phyloP scores from a whole-genome alignment of 768 basidiomycete genomes.

The Phylloporus sp. region DNA sequence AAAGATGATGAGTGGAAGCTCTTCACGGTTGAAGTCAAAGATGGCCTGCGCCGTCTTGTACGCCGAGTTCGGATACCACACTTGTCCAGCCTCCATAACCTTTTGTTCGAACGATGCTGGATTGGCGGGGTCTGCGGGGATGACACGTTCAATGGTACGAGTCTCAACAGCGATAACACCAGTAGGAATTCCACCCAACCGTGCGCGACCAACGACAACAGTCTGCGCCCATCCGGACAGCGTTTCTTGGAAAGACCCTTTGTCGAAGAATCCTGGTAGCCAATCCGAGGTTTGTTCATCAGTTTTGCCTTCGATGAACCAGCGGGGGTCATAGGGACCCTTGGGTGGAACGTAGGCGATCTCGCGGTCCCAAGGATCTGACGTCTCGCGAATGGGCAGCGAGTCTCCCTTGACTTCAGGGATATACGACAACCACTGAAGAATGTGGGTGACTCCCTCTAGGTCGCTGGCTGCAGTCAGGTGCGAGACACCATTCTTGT shows the following conservation, averaged over 20 bases:
- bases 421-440: conserved; percentile 93
- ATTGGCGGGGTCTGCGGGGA: conserved; percentile 98
- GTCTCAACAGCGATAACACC: conserved; percentile 99
- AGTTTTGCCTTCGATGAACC: conserved; percentile 94
- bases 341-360: conserved; percentile 90
- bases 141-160: conserved; percentile 91
- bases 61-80: conserved; percentile 99
- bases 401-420: conserved; percentile 78
- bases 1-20: conserved; percentile 94
- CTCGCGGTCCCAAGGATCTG: conserved; percentile 88
- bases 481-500: conserved; percentile 99
- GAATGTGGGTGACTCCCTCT: conserved; percentile 90
- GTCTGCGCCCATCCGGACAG: conserved; percentile 99
- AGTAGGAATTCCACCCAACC: conserved; percentile 94
- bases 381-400: conserved; percentile 70
- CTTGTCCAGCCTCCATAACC: conserved; percentile 99
- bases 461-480: conserved; percentile 92
- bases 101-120: conserved; percentile 94
- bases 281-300: conserved; percentile 78
- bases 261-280: conserved; percentile 94
- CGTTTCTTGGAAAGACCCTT: conserved; percentile 97
- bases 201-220: conserved; percentile 93
- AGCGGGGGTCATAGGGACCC: conserved; percentile 92
- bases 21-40: conserved; percentile 97
- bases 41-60: conserved; percentile 99